phyloP scores from a whole-genome alignment of 2,329 filamentous ascomycete genomes.

The Ophiostoma novo-ulmi region DNA sequence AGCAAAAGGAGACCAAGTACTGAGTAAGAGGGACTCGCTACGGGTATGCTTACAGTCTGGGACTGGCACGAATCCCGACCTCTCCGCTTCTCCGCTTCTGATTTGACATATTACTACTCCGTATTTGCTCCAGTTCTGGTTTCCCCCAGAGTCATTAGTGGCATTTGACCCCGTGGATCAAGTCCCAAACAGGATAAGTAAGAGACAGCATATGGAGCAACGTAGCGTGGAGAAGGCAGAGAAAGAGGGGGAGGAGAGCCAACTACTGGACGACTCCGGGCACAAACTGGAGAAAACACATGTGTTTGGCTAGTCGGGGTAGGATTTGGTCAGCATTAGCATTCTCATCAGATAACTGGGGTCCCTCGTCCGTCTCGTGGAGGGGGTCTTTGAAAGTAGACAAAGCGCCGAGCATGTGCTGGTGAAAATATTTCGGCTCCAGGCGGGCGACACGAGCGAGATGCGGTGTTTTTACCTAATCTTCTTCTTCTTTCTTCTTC shows the following conservation, averaged over 20 bases:
- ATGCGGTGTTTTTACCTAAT: background rate
- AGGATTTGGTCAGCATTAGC: constrained; percentile 12
- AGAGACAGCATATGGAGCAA: background rate
- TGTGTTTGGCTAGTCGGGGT: background rate
- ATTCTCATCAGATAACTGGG: constrained; percentile 9
- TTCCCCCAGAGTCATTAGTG: constrained; percentile 16
- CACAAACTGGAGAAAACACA: constrained; percentile 10
- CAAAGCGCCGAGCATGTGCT: constrained; percentile 11
- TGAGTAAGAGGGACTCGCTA: background rate
- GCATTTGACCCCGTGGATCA: constrained; percentile 10
- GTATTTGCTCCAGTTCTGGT: background rate
- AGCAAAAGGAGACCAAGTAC: background rate
- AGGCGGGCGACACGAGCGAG: background rate
- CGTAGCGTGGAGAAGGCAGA: constrained; percentile 14
- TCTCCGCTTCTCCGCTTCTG: constrained; percentile 12
- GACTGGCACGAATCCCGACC: constrained; percentile 1
- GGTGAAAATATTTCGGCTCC: constrained; percentile 9
- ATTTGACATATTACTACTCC: constrained; percentile 12
- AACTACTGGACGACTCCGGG: constrained; percentile 13
- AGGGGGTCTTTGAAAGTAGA: constrained; percentile 6
- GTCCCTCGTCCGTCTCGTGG: background rate
- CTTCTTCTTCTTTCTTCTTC: background rate
- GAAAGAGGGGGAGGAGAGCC: constrained; percentile 9
- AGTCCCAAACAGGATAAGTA: background rate
- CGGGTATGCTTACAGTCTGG: constrained; percentile 5